Percentiles rank a stretch among this genome's conserved stretches.
Evolutionary conservation across 495 filamentous ascomycete genomes (phyloP).

Genomic region (Penicillium parvum): DNA sequence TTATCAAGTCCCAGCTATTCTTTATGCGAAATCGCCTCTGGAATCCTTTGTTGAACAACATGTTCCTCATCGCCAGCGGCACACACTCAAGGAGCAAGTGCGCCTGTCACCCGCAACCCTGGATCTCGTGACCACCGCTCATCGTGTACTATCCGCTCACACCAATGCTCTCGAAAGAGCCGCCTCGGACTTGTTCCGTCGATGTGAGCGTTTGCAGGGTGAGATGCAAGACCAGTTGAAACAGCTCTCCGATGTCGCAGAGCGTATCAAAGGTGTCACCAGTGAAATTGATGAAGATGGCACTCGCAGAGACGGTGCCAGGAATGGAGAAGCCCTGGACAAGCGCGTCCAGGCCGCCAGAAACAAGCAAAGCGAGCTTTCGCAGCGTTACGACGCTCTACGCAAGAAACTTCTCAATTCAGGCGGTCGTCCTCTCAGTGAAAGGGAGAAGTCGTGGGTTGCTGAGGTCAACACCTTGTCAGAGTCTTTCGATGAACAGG

Average conservation of each 20-base stretch:
- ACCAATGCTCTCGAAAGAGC: slow-evolving; percentile 67
- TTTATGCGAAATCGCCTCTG: slow-evolving; percentile 57
- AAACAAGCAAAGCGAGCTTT: slow-evolving; percentile 55
- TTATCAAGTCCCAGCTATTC: slow-evolving; percentile 63
- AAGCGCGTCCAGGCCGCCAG: slow-evolving; percentile 56
- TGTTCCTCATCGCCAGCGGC: slow-evolving; percentile 56
- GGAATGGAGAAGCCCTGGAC: slow-evolving; percentile 51
- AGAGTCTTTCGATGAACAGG: slow-evolving; percentile 25
- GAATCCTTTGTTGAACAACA: slow-evolving; percentile 57
- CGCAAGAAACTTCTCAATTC: slow-evolving; percentile 54
- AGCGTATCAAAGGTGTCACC: slow-evolving; percentile 60
- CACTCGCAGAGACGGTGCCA: slow-evolving; percentile 33
- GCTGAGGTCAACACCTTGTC: slow-evolving; percentile 56
- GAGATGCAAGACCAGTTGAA: slow-evolving; percentile 70
- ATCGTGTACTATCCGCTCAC: slow-evolving; percentile 68
- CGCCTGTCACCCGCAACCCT: slow-evolving; percentile 71
- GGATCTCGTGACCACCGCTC: slow-evolving; percentile 69
- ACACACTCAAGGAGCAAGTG: slow-evolving; percentile 63
- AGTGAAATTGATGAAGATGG: slow-evolving; percentile 55
- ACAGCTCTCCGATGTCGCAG: slow-evolving; percentile 61
- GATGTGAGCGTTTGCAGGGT: slow-evolving; percentile 65
- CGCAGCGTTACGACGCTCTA: slow-evolving; percentile 59
- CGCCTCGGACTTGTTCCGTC: slow-evolving; percentile 76
- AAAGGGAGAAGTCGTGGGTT: slow-evolving; percentile 65
- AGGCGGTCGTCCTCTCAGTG: slow-evolving; percentile 61